These are phyloP conservation scores for Fragaria ananassa DNA, from an alignment of 306 rosid species.

Conservation along the genomic window DNA sequence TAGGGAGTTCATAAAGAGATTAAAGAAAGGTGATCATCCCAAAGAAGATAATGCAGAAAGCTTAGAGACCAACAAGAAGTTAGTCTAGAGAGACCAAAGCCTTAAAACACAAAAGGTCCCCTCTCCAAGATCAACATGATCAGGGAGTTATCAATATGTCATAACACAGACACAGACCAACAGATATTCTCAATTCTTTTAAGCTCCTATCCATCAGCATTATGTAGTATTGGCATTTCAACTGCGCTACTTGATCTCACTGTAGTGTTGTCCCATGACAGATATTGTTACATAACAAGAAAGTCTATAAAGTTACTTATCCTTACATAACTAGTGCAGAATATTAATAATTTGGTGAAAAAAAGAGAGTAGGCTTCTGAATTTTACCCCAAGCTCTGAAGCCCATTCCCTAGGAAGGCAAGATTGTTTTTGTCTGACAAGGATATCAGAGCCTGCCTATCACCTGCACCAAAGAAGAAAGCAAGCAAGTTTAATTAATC, in stretches of 20 bases:
- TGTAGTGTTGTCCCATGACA: background rate
- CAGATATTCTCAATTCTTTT: no score
- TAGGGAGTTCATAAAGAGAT: background rate
- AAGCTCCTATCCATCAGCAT: background rate
- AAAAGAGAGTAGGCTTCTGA: background rate
- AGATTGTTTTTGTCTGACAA: conserved; percentile 88
- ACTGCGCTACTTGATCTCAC: background rate
- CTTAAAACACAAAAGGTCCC: background rate
- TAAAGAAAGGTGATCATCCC: background rate
- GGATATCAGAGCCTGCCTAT: conserved; percentile 78
- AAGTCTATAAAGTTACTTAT: background rate
- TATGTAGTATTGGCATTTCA: background rate
- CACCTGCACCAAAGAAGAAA: conserved; percentile 43
- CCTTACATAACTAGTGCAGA: background rate
- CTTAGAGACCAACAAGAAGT: background rate
- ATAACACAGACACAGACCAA: background rate
- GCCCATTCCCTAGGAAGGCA: conserved; percentile 69
- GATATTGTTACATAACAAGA: conserved; percentile 3
- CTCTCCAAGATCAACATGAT: background rate
- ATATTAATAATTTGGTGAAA: background rate
- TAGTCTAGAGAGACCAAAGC: background rate
- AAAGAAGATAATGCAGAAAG: background rate
- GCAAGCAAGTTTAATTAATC: background rate
- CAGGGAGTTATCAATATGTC: background rate
- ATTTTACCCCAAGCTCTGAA: conserved; percentile 73